Evolutionary conservation across 306 rosid species (phyloP).

Genomic region (Citrullus mucosospermus): DNA sequence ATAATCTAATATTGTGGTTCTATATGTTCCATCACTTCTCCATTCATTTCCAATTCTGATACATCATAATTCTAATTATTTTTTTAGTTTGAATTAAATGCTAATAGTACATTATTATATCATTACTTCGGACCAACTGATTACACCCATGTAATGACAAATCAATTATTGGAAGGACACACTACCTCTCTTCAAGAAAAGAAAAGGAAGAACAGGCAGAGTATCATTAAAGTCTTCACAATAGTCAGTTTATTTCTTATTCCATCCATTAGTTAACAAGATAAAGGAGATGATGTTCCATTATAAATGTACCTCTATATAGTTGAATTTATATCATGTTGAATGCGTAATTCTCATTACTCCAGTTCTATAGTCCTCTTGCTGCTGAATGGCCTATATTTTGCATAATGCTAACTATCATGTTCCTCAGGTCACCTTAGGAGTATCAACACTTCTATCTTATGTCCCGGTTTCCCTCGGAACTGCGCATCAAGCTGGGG

Average conservation of each 20-base stretch:
- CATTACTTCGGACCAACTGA: background rate
- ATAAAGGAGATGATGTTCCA: background rate
- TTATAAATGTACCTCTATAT: background rate
- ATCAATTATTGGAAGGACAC: background rate
- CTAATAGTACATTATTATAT: background rate
- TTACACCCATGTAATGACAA: background rate
- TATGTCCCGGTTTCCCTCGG: conserved; percentile 82
- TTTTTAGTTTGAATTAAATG: background rate
- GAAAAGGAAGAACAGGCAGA: background rate
- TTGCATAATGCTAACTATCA: background rate
- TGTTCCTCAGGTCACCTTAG: conserved; percentile 53
- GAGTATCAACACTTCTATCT: conserved; percentile 65
- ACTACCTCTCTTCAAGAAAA: background rate
- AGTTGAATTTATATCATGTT: background rate
- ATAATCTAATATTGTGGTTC: background rate
- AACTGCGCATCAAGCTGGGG: conserved; percentile 85
- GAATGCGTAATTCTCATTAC: background rate
- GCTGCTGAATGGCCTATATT: background rate
- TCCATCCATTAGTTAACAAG: background rate
- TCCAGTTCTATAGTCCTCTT: background rate
- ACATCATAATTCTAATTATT: background rate
- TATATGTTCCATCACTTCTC: background rate
- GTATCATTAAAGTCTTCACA: background rate
- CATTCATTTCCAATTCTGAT: background rate
- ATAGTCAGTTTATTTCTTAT: background rate